Evolutionary conservation across 2,329 filamentous ascomycete genomes (phyloP), one percentile per base, ranked within the genome.

Genomic region (Amesomyces nigricolor): DNA sequence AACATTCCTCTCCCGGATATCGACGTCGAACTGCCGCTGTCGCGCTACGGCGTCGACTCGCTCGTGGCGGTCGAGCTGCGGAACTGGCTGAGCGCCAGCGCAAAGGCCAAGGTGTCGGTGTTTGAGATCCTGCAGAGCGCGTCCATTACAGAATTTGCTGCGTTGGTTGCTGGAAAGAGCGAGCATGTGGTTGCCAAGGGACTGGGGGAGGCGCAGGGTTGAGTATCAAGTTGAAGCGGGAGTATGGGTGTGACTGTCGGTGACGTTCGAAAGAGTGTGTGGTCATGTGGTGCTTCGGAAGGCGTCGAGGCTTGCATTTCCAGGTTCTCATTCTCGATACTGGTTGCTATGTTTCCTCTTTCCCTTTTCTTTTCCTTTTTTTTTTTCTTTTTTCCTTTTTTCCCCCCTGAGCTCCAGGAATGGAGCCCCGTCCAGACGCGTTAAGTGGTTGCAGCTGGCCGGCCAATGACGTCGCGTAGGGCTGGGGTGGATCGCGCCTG

Each of bases 381-480:
- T 26, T 26, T 26, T 5, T 26, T 26, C 4, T 4, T 26, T 6
- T 26, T 26, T 26, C 22, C 17, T 19, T 26, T 26, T 26, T 26
- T 26, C 22, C 17, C 17, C 17, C 17, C 17, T 19, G 17, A 19
- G 17, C 17, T 19, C 17, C 17, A 19, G 17, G 17, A 19, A 19
- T 26, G 22, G 22, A 26, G 22, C 22, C 6, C 6, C 4, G 22
- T 26, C 22, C 3, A 26, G 22, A 26, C 56, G 53, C 53, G 56
- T 58, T 56, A 53, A 62, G 57, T 57, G 59, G 53, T 57, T 62
- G 61, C 58, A 62, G 53, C 35, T 8, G 30, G 30, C 45, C 17
- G 32, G 35, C 53, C 55, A 61, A 60, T 61, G 54, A 54, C 38
- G 55, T 64, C 29, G 62, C 59, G 52, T 64, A 63, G 61, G 63